Percentiles rank a stretch among this genome's conserved stretches.
These are phyloP conservation scores for Pseudofabraea citricarpa DNA, from an alignment of 2,329 filamentous ascomycete genomes.

Conservation along the genomic window DNA sequence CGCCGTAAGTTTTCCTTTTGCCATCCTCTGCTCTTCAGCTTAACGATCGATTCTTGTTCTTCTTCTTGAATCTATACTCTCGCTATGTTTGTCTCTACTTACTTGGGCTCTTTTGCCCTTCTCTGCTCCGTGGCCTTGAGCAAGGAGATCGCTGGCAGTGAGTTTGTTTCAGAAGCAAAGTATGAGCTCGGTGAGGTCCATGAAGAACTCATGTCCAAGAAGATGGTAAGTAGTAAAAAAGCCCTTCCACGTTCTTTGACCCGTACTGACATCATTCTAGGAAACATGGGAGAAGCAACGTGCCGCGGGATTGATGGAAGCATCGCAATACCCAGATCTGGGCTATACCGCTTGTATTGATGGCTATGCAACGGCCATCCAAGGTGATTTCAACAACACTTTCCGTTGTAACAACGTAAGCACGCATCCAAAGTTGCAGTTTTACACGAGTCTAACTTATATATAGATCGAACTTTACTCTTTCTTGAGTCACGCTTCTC, in stretches of 20 bases:
- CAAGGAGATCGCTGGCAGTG: conserved; percentile 5
- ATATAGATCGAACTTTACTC: conserved; percentile 46
- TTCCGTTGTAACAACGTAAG: conserved; percentile 40
- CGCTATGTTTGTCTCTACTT: conserved; percentile 4
- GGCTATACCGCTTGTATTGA: conserved; percentile 36
- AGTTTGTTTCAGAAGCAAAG: conserved; percentile 1
- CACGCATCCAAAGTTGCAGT: neutral
- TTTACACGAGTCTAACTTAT: conserved; percentile 3
- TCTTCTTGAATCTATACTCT: neutral
- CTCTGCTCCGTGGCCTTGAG: neutral
- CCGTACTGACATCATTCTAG: conserved; percentile 22
- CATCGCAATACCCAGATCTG: conserved; percentile 31
- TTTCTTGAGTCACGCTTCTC: conserved; percentile 47
- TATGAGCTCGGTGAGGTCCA: conserved; percentile 7
- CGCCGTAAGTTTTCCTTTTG: no score
- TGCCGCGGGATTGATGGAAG: conserved; percentile 30
- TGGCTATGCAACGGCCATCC: conserved; percentile 38
- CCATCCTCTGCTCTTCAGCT: no score
- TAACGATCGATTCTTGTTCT: neutral
- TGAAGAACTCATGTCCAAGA: conserved; percentile 3
- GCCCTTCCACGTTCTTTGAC: neutral
- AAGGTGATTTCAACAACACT: conserved; percentile 41
- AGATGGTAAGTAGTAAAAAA: neutral
- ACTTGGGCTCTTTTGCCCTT: conserved; percentile 1
- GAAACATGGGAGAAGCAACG: conserved; percentile 23